phyloP scores from a whole-genome alignment of 306 rosid species.

The Sophora flavescens region DNA sequence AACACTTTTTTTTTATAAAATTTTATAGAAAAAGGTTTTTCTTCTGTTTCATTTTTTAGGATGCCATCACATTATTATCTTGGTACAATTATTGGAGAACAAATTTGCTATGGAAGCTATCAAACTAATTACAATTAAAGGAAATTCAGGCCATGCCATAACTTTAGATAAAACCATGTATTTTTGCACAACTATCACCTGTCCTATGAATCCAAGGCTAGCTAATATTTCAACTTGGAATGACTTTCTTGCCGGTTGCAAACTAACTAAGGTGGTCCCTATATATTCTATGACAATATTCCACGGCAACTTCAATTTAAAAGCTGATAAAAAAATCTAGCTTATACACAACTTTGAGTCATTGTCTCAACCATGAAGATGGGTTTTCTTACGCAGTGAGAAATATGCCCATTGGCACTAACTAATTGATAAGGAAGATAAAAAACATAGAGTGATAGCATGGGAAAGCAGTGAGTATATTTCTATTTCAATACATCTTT shows the following conservation, averaged over 20 bases:
- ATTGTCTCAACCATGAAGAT: neutral
- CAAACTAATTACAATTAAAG: no score
- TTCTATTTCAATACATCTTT: neutral
- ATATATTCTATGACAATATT: neutral
- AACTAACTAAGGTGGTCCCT: neutral
- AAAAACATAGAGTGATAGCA: slow-evolving; percentile 11
- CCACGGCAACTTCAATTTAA: slow-evolving; percentile 8
- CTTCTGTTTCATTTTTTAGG: no score
- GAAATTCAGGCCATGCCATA: no score
- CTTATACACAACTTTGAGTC: slow-evolving; percentile 11
- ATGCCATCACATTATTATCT: no score
- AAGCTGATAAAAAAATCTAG: slow-evolving; percentile 2
- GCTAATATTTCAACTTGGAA: neutral
- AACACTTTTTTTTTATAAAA: no score
- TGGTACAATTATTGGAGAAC: no score
- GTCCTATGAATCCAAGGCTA: no score
- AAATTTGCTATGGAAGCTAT: no score
- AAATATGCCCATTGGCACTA: slow-evolving; percentile 16
- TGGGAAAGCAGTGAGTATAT: slow-evolving; percentile 26
- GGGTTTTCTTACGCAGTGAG: neutral
- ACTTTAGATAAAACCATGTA: no score
- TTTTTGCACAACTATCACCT: no score
- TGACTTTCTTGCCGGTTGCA: neutral
- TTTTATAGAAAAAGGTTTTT: no score
- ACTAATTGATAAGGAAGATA: neutral